These are phyloP conservation scores for Acanthamoeba lenticulata DNA, from an alignment of 208 protist species.

Conservation along the genomic window DNA sequence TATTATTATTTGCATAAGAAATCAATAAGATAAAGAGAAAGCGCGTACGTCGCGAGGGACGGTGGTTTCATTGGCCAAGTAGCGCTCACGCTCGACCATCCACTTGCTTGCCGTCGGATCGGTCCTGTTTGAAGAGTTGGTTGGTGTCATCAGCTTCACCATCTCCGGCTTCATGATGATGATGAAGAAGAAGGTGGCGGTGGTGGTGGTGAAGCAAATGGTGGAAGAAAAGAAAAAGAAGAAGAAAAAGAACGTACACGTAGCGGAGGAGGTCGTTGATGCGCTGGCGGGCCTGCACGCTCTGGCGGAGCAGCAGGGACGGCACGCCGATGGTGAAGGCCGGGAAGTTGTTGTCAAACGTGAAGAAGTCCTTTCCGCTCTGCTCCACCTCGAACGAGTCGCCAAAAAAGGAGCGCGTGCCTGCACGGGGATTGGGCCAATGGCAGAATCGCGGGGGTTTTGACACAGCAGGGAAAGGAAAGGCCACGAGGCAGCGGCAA, in stretches of 20 bases:
- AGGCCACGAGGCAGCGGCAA: neutral
- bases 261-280: neutral
- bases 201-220: neutral
- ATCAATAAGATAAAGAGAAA: no score
- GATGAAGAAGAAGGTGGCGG: no score
- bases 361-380: constrained; percentile 26
- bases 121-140: no score
- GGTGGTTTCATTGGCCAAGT: neutral
- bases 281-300: neutral
- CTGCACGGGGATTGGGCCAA: neutral
- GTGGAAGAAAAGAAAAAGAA: no score
- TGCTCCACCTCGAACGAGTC: constrained; percentile 16
- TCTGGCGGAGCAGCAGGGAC: neutral
- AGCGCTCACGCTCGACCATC: constrained; percentile 23
- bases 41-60: neutral
- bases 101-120: neutral
- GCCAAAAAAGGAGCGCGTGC: neutral
- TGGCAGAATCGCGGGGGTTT: neutral
- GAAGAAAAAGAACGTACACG: neutral
- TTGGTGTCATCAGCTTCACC: no score
- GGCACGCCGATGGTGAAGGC: constrained; percentile 25
- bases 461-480: neutral
- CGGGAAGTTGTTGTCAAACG: constrained; percentile 5
- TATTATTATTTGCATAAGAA: no score
- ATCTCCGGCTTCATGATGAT: no score